Conservation (phyloP, 2,329 filamentous ascomycete species). For the Aureobasidium sp. region DNA sequence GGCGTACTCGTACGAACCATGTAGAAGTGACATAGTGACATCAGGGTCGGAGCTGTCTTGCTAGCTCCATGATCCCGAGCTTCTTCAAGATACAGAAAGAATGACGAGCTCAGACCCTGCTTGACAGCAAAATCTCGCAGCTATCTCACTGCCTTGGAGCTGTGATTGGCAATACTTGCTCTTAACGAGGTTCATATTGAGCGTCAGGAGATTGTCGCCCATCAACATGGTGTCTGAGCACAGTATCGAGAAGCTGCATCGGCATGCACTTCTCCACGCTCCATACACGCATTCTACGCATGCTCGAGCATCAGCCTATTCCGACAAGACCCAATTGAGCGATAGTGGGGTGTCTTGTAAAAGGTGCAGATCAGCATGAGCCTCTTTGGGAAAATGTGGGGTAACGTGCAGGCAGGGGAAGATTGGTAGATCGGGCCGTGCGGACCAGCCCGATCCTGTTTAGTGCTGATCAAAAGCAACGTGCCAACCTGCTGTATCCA, state of each 20-base stretch:
- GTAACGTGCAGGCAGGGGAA: background rate
- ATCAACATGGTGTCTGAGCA: background rate
- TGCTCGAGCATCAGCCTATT: background rate
- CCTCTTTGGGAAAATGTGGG: background rate
- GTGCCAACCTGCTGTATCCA: background rate
- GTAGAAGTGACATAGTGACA: background rate
- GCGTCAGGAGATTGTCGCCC: background rate
- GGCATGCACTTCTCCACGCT: background rate
- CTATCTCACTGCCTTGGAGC: background rate
- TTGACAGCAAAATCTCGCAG: background rate
- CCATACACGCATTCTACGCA: background rate
- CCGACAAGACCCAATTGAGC: background rate
- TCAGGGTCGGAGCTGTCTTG: background rate
- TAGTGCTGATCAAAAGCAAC: slow-evolving; percentile 5
- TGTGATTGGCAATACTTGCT: background rate
- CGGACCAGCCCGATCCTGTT: slow-evolving; percentile 1
- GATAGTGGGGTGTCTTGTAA: background rate
- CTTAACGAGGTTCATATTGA: too few species aligned
- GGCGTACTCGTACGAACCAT: background rate
- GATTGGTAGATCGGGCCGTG: slow-evolving; percentile 6
- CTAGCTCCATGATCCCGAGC: background rate
- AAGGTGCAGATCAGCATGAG: background rate
- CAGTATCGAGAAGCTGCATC: background rate
- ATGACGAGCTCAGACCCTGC: background rate
- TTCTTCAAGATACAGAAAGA: background rate